These are phyloP conservation scores for Epichloe typhina DNA, from an alignment of 2,329 filamentous ascomycete genomes.

Conservation along the genomic window DNA sequence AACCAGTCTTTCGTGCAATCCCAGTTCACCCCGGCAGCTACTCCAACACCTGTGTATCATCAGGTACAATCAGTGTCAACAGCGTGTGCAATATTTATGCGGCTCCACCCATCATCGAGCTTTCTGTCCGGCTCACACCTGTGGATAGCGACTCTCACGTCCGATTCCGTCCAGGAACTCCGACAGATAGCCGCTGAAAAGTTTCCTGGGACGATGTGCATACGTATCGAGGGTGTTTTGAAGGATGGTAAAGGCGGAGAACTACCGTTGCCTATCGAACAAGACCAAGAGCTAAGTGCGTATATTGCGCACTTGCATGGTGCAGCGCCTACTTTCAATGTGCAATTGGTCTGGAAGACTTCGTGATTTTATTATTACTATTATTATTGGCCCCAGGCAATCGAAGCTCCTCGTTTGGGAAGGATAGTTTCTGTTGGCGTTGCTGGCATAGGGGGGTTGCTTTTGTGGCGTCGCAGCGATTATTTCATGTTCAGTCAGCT, in stretches of 20 bases:
- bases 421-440: neutral
- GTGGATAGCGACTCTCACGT: slow-evolving; percentile 53
- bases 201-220: slow-evolving; percentile 44
- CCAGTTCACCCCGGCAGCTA: slow-evolving; percentile 13
- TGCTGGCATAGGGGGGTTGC: neutral
- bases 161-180: slow-evolving; percentile 47
- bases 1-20: slow-evolving; percentile 19
- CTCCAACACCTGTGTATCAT: slow-evolving; percentile 14
- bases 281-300: slow-evolving; percentile 57
- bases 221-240: slow-evolving; percentile 53
- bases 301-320: slow-evolving; percentile 54
- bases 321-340: slow-evolving; percentile 28
- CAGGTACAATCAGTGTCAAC: slow-evolving; percentile 10
- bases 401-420: neutral
- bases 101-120: slow-evolving; percentile 49
- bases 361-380: slow-evolving; percentile 2
- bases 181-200: slow-evolving; percentile 47
- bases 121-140: slow-evolving; percentile 36
- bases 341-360: slow-evolving; percentile 24
- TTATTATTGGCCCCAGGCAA: neutral
- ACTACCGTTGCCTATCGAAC: slow-evolving; percentile 50
- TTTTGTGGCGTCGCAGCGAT: neutral
- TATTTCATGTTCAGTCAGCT: too few relatives aligned
- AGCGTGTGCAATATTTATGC: slow-evolving; percentile 50
- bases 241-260: slow-evolving; percentile 47